Percentiles rank a stretch among this genome's conserved stretches.
These are phyloP conservation scores for Pilasporangium apinafurcum DNA, from an alignment of 352 stramenopile species.

Conservation along the genomic window DNA sequence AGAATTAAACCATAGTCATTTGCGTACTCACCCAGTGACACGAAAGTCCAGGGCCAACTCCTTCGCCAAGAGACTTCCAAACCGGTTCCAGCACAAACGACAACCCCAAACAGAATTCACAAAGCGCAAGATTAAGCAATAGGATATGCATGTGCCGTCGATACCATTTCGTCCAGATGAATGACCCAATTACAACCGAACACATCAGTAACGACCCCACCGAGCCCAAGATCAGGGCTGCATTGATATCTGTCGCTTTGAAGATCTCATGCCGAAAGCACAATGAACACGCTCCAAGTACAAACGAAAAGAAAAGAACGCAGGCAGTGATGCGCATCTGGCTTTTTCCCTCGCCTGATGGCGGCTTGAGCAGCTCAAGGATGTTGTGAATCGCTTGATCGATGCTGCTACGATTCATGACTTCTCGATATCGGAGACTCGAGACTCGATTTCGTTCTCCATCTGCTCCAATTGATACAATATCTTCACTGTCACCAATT, in stretches of 20 bases:
- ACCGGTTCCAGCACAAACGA: conserved; percentile 65
- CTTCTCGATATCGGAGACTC: too few relatives aligned
- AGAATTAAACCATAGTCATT: background rate
- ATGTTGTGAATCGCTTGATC: conserved; percentile 16
- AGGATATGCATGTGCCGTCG: conserved; percentile 68
- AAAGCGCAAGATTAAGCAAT: conserved; percentile 54
- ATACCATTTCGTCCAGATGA: conserved; percentile 46
- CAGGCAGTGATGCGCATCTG: conserved; percentile 35
- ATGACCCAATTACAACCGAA: conserved; percentile 37
- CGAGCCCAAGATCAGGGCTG: conserved; percentile 54
- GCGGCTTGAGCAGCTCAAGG: conserved; percentile 13
- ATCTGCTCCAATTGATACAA: too few relatives aligned
- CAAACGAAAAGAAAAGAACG: conserved; percentile 30
- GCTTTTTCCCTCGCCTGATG: conserved; percentile 14
- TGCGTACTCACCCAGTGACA: conserved; percentile 37
- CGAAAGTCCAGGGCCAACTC: conserved; percentile 22
- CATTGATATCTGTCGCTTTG: conserved; percentile 41
- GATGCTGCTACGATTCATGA: too few relatives aligned
- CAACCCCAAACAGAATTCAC: conserved; percentile 54
- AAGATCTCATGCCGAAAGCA: conserved; percentile 36
- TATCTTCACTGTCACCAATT: too few relatives aligned
- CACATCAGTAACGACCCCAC: conserved; percentile 56
- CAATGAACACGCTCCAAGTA: conserved; percentile 35
- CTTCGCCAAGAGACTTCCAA: conserved; percentile 33
- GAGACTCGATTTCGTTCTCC: too few relatives aligned